Evolutionary conservation across 345 rosid genomes (phyloP), one percentile per base, ranked within the genome.

Genomic region (Stellera chamaejasme): DNA sequence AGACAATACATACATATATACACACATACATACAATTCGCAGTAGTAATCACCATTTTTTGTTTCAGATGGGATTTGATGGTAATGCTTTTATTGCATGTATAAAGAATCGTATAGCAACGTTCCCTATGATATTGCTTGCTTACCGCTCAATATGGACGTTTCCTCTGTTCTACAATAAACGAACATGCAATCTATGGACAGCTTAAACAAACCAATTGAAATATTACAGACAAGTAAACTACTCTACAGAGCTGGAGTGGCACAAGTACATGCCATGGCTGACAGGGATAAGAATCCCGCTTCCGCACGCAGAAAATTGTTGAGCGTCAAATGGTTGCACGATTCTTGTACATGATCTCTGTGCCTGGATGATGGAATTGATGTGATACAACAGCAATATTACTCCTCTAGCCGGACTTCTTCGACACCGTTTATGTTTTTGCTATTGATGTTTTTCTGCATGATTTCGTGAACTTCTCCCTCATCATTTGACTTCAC

Each of bases 401-500:
- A 51, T 67, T 65, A 66, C 59, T 70, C 72, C 13, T 69, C 67
- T 45, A 68, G 75, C 47, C 73, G 68, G 39, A 54, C 64, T 19
- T 44, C 64, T 19, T 44, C 32, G 8, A 52, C 10, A 6, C 27
- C 42, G 10, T 75, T 72, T 5, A 60, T 55, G 25, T 56, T 80
- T 65, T 67, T 67, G 43, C 27, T 49, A 26, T 73, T 70, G 6
- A 63, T 50, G 36, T 61, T 81, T 66, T 68, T 68, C 61, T 49
- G 71, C 54, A 70, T 69, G 43, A 67, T 39, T 46, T 71, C 59
- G 2, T 71, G 69, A 59, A 46, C 73, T 59, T 68, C 75, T 43
- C 26, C 75, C 68, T 75, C 84, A 2, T 61, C 44, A 8, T 81
- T 55, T 39, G 83, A 55, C 72, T 85, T 91, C 67, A 49, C 85